Percentiles rank a stretch among this genome's conserved stretches.
Evolutionary conservation across 129 eudicot genomes (phyloP).

Genomic region (Silybum marianum): DNA sequence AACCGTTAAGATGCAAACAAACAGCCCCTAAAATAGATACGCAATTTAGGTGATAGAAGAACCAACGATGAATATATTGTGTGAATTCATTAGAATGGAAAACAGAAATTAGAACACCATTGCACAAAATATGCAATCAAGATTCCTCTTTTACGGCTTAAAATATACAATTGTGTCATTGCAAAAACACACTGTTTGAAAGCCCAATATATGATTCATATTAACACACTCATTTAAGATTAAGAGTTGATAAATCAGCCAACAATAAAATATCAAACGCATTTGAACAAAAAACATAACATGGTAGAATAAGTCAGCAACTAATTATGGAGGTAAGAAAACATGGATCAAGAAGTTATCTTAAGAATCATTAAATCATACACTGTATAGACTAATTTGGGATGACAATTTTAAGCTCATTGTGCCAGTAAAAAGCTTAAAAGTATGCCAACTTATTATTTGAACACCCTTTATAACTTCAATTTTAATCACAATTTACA

Average conservation of each 20-base stretch:
- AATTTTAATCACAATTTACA: neutral
- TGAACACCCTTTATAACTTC: neutral
- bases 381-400: neutral
- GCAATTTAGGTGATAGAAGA: neutral
- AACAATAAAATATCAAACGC: neutral
- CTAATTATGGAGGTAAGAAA: neutral
- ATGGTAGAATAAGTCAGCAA: neutral
- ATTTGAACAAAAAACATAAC: neutral
- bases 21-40: too few species aligned
- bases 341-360: neutral
- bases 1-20: too few species aligned
- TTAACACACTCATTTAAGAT: neutral
- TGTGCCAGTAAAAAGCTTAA: neutral
- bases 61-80: neutral
- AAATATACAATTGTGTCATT: neutral
- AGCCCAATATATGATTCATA: neutral
- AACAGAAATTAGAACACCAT: neutral
- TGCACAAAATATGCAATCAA: neutral
- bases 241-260: neutral
- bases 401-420: neutral
- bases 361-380: neutral
- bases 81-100: neutral
- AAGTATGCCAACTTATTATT: neutral
- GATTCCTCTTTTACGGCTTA: neutral
- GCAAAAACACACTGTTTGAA: neutral